phyloP scores from a whole-genome alignment of 2,329 filamentous ascomycete species.

The Aspergillus arachidicola region DNA sequence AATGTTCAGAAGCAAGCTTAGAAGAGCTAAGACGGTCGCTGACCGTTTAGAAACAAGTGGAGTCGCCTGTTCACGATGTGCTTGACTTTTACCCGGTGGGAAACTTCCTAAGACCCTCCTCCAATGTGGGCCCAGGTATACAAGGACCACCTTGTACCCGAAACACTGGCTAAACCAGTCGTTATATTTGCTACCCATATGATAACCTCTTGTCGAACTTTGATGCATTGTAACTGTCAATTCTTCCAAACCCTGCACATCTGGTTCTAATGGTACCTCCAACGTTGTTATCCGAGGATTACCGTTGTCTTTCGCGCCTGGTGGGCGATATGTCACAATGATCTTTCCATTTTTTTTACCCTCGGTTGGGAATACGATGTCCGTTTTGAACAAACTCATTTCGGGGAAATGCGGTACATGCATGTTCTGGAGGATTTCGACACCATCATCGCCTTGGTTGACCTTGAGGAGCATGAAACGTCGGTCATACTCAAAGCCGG shows the following conservation, averaged over 20 bases:
- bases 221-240: slow-evolving; percentile 62
- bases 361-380: slow-evolving; percentile 44
- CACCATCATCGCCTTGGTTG: slow-evolving; percentile 28
- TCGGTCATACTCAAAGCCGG: slow-evolving; percentile 68
- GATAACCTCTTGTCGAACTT: slow-evolving; percentile 61
- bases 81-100: slow-evolving; percentile 45
- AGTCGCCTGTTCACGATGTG: slow-evolving; percentile 16
- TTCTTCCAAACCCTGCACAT: slow-evolving; percentile 47
- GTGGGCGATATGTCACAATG: slow-evolving; percentile 43
- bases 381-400: slow-evolving; percentile 66
- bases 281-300: slow-evolving; percentile 36
- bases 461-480: slow-evolving; percentile 69
- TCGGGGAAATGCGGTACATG: slow-evolving; percentile 61
- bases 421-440: slow-evolving; percentile 54
- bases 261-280: slow-evolving; percentile 61
- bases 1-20: slow-evolving; percentile 15
- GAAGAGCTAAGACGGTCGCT: slow-evolving; percentile 4
- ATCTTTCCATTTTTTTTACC: slow-evolving; percentile 35
- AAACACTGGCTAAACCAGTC: slow-evolving; percentile 70
- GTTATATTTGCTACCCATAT: slow-evolving; percentile 64
- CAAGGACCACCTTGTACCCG: slow-evolving; percentile 62
- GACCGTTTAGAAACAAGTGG: slow-evolving; percentile 6
- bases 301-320: slow-evolving; percentile 19
- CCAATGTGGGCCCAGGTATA: slow-evolving; percentile 65
- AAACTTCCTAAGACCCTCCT: slow-evolving; percentile 65